Percentiles rank a stretch among this genome's conserved stretches.
These are phyloP conservation scores for Mucor velutinosus DNA, from an alignment of 371 early-diverging fungal species.

Conservation along the genomic window DNA sequence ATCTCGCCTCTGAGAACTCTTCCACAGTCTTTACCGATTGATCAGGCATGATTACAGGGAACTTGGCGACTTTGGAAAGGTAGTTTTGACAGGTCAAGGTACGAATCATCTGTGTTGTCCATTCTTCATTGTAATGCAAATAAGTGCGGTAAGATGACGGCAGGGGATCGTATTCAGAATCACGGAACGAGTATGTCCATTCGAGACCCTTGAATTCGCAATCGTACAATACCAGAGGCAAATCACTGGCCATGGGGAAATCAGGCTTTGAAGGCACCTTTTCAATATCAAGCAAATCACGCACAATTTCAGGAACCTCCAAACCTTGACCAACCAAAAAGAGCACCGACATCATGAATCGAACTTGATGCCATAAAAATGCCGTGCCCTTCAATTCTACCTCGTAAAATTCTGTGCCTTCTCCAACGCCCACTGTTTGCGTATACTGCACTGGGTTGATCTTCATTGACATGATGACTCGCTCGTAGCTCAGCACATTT, in stretches of 20 bases:
- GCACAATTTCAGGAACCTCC: slow-evolving; percentile 40
- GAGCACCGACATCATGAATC: slow-evolving; percentile 93
- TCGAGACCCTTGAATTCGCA: slow-evolving; percentile 72
- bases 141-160: slow-evolving; percentile 43
- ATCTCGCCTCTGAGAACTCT: slow-evolving; percentile 12
- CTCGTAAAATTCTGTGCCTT: slow-evolving; percentile 59
- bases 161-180: slow-evolving; percentile 19
- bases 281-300: slow-evolving; percentile 36
- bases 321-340: slow-evolving; percentile 76
- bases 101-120: slow-evolving; percentile 56
- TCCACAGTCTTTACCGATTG: slow-evolving; percentile 10
- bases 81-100: slow-evolving; percentile 44
- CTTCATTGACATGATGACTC: slow-evolving; percentile 67
- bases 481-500: slow-evolving; percentile 74
- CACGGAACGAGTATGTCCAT: slow-evolving; percentile 48
- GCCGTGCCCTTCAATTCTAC: slow-evolving; percentile 80
- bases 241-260: slow-evolving; percentile 74
- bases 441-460: slow-evolving; percentile 55
- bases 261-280: slow-evolving; percentile 39
- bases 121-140: slow-evolving; percentile 51
- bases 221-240: slow-evolving; percentile 86
- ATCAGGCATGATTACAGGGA: slow-evolving; percentile 23
- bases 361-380: slow-evolving; percentile 97
- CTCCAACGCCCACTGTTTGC: slow-evolving; percentile 9
- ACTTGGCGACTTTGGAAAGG: slow-evolving; percentile 15